A percentile compares a stretch with the other conserved stretches of the same genome.
Conservation (phyloP, 805 yeast species). For the Saccharomycopsis guyanensis region DNA sequence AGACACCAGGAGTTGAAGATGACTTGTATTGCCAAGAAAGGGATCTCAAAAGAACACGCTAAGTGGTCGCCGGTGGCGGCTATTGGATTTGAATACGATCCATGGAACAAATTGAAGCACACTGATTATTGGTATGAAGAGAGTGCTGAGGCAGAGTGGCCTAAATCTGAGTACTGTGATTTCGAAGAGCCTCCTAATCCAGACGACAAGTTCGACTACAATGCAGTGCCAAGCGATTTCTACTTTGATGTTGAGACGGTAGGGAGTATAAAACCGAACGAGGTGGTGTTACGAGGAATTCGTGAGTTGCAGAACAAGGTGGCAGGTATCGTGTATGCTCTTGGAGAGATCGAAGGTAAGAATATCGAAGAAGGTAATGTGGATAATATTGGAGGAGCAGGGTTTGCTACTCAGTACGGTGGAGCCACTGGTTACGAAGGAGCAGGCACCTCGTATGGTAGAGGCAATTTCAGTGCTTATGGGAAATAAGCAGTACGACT, state of each 20-base stretch:
- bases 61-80: constrained; percentile 98
- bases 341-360: constrained; percentile 41
- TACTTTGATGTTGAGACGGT: constrained; percentile 90
- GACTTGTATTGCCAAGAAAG: constrained; percentile 94
- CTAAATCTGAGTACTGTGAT: constrained; percentile 76
- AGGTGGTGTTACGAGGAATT: constrained; percentile 79
- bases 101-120: constrained; percentile 96
- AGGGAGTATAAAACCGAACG: constrained; percentile 83
- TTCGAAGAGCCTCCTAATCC: constrained; percentile 95
- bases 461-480: constrained; percentile 16
- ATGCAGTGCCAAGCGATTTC: constrained; percentile 71
- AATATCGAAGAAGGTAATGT: constrained; percentile 40
- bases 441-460: constrained; percentile 26
- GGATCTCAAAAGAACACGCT: constrained; percentile 95
- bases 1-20: constrained; percentile 86
- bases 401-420: constrained; percentile 28
- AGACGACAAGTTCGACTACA: constrained; percentile 78
- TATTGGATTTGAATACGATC: constrained; percentile 93
- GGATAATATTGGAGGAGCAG: constrained; percentile 40
- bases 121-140: constrained; percentile 97
- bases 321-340: constrained; percentile 75
- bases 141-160: constrained; percentile 89
- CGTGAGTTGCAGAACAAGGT: constrained; percentile 81
- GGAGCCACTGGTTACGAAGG: constrained; percentile 29
- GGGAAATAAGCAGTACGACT: not conserved